These are phyloP conservation scores for Aurantiochytrium sp. DNA, from an alignment of 108 stramenopile species.

Conservation along the genomic window DNA sequence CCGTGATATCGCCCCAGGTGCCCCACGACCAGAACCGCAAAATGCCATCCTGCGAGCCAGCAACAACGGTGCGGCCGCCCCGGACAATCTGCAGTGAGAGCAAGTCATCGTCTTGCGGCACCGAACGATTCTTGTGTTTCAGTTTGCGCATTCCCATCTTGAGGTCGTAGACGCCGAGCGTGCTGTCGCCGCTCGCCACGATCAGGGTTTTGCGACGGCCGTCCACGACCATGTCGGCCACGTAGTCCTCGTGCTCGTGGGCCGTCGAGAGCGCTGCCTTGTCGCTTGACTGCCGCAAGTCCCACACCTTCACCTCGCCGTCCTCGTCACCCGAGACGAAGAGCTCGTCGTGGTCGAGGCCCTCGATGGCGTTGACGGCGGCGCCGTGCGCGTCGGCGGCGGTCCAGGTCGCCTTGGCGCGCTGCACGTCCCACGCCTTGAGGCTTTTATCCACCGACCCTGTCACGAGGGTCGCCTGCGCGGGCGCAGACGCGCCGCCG, in stretches of 20 bases:
- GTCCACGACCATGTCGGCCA: slow-evolving; percentile 65
- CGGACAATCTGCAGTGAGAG: slow-evolving; percentile 73
- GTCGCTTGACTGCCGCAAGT: slow-evolving; percentile 44
- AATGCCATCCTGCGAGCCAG: slow-evolving; percentile 80
- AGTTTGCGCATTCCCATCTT: neutral
- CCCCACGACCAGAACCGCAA: slow-evolving; percentile 77
- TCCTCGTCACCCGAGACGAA: slow-evolving; percentile 75
- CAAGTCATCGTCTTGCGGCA: slow-evolving; percentile 91
- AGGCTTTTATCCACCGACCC: neutral
- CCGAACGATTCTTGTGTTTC: slow-evolving; percentile 53
- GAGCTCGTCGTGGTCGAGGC: slow-evolving; percentile 30
- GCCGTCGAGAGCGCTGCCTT: slow-evolving; percentile 62
- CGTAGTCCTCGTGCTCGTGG: slow-evolving; percentile 76
- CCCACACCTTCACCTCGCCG: slow-evolving; percentile 74
- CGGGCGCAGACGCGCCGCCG: too few species aligned
- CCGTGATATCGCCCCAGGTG: slow-evolving; percentile 82
- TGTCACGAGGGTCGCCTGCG: neutral
- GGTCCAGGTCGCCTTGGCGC: neutral
- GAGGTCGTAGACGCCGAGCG: slow-evolving; percentile 30
- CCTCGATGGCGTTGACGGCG: neutral
- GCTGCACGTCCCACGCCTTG: neutral
- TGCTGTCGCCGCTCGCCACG: slow-evolving; percentile 57
- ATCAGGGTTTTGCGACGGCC: slow-evolving; percentile 65
- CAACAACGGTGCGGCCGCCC: slow-evolving; percentile 73
- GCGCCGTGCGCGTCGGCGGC: neutral